Base-by-base conservation (phyloP, 2,329 filamentous ascomycete species). In the Alternaria sp. region DNA sequence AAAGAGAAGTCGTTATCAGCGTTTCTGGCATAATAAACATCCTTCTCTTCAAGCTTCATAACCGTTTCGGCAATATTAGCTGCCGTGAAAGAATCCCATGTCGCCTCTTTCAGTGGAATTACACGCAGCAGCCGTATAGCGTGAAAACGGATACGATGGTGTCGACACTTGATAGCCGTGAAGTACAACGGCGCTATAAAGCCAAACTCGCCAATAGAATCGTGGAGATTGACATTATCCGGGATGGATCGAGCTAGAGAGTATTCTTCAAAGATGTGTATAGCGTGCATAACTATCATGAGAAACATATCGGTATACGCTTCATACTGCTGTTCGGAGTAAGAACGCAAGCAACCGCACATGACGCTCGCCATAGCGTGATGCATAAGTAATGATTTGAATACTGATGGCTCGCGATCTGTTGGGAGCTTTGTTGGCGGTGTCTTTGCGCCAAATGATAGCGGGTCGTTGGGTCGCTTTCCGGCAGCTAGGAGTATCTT, bases 161-260 rank as follows among this genome's bases (percentile, higher is more conserved):
- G 69, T 0, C 84, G 81, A 43, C 84, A 86, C 60, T 85, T 85
- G 4, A 82, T 56, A 0, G 81, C 83, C 3, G 51, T 44, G n/a
- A 55, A 55, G 11, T 55, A 59, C n/a, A 59, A 8, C 5, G 51
- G 44, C 3, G 57, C 43, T 10, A 59, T 49, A 9, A 55, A 55
- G n/a, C 57, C 57, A 10, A 30, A 55, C 5, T 59, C 82, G 74
- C 36, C 44, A 20, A 62, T 38, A 3, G 55, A 56, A 11, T 57
- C 11, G 3, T 57, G 16, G 3, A 60, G 43, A 7, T 60, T 54
- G 30, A 63, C 43, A 12, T 60, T 60, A 0, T 41, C 22, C 4
- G 43, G 60, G 36, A 60, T 45, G 8, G 36, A n/a, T 11, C 12
- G 14, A 11, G 44, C 50, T 9, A 51, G 6, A 1, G 22, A 3